Conservation (phyloP, 306 rosid genomes). For the Mucuna pruriens region DNA sequence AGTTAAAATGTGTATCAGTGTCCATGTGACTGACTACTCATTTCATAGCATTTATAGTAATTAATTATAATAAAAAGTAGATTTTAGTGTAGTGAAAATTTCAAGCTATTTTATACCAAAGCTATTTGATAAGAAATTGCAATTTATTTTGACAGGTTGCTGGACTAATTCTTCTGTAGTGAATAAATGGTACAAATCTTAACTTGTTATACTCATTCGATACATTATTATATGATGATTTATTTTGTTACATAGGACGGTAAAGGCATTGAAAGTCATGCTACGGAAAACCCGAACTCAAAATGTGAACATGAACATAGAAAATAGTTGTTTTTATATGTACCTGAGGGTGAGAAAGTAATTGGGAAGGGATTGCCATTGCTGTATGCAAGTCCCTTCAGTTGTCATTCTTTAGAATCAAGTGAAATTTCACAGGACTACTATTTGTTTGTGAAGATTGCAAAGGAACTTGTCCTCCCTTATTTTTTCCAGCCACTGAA, state of each 20-base stretch:
- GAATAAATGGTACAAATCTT: constrained; percentile 63
- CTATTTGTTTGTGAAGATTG: constrained; percentile 11
- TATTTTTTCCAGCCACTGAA: neutral
- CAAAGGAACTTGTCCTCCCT: neutral
- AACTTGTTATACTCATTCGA: constrained; percentile 24
- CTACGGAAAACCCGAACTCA: constrained; percentile 23
- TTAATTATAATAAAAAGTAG: neutral
- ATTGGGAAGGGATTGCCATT: neutral
- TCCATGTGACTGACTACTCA: neutral
- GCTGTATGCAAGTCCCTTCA: neutral
- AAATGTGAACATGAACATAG: constrained; percentile 8
- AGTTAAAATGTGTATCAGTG: constrained; percentile 14
- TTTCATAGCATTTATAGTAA: neutral
- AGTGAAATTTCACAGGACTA: neutral
- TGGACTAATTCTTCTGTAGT: constrained; percentile 73
- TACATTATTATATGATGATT: neutral
- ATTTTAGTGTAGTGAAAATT: neutral
- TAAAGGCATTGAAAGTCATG: constrained; percentile 21
- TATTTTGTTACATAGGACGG: neutral
- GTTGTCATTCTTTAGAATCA: constrained; percentile 8
- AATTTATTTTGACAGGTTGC: constrained; percentile 78
- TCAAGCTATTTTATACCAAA: neutral
- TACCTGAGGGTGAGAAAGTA: neutral
- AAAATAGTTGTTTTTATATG: neutral
- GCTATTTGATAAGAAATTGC: constrained; percentile 32